Percentiles rank a stretch among this genome's conserved stretches.
Evolutionary conservation across 176 grass and related monocot genomes (phyloP).

Genomic region (Oryza glaberrima): DNA sequence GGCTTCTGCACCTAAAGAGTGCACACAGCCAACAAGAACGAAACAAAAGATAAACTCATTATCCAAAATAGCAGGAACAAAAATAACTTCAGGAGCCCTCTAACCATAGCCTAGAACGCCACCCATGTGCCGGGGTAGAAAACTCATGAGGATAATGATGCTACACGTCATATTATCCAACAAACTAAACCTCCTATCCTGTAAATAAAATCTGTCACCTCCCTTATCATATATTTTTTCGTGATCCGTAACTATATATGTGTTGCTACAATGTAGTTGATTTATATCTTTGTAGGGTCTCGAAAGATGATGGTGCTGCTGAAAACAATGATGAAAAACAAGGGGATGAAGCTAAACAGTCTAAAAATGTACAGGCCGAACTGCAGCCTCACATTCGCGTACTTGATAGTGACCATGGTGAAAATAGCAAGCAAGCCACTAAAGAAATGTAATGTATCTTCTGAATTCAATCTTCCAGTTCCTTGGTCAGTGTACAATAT

Average conservation of each 20-base stretch:
- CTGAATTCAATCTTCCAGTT: not conserved
- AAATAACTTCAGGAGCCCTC: too few relatives aligned
- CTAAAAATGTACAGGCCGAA: too few relatives aligned
- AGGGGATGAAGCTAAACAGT: too few relatives aligned
- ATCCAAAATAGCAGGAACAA: too few relatives aligned
- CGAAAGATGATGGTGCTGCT: not conserved
- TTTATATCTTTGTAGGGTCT: not conserved
- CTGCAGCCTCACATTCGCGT: not conserved
- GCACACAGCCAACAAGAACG: too few relatives aligned
- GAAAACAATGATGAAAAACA: not conserved
- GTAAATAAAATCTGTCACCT: not conserved
- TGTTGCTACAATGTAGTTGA: not conserved
- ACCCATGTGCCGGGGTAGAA: too few relatives aligned
- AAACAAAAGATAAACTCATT: too few relatives aligned
- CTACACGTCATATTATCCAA: too few relatives aligned
- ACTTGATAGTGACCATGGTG: not conserved
- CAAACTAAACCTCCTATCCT: not conserved
- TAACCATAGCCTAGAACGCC: too few relatives aligned
- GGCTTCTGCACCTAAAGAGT: too few relatives aligned
- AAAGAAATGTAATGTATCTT: not conserved
- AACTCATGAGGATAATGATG: not conserved
- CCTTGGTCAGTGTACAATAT: not conserved
- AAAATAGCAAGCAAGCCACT: not conserved
- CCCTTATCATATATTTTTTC: not conserved
- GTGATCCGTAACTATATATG: not conserved